Conservation (phyloP, 208 protist species). For the Trypanosoma cruzi region DNA sequence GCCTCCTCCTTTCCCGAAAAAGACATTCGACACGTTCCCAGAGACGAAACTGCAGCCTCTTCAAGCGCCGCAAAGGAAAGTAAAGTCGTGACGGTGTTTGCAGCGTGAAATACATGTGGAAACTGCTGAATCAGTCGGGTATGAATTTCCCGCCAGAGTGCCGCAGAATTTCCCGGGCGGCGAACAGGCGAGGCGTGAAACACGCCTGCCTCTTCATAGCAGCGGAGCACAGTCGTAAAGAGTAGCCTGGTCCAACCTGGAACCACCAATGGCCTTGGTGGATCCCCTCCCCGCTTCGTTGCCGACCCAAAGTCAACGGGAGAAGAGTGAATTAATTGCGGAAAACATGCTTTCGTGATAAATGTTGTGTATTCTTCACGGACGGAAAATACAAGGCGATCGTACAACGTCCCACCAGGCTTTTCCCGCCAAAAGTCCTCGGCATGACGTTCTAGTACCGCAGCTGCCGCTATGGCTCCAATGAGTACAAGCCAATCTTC, state of each 20-base stretch:
- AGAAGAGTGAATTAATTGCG: not conserved
- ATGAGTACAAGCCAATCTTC: conserved; percentile 36
- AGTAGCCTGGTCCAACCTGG: conserved; percentile 30
- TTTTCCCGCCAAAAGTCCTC: conserved; percentile 10
- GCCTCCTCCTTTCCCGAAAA: conserved; percentile 34
- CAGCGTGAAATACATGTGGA: conserved; percentile 57
- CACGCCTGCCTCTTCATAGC: conserved; percentile 35
- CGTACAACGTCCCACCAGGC: conserved; percentile 3
- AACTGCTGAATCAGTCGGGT: conserved; percentile 30
- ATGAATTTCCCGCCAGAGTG: conserved; percentile 49
- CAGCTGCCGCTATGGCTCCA: conserved; percentile 25
- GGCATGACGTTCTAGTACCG: conserved; percentile 24
- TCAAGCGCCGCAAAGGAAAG: conserved; percentile 50
- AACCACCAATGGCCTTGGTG: not conserved
- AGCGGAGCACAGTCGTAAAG: conserved; percentile 31
- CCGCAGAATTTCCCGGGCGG: conserved; percentile 36
- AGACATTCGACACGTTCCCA: conserved; percentile 30
- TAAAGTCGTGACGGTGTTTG: conserved; percentile 48
- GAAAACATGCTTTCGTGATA: conserved; percentile 7
- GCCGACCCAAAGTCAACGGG: not conserved
- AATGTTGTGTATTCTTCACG: conserved; percentile 16
- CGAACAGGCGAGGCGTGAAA: conserved; percentile 30
- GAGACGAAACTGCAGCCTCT: conserved; percentile 22
- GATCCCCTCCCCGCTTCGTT: not conserved
- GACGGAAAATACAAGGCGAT: conserved; percentile 11